Conservation (phyloP, 148 eudicot genomes). For the Beta vulgaris region DNA sequence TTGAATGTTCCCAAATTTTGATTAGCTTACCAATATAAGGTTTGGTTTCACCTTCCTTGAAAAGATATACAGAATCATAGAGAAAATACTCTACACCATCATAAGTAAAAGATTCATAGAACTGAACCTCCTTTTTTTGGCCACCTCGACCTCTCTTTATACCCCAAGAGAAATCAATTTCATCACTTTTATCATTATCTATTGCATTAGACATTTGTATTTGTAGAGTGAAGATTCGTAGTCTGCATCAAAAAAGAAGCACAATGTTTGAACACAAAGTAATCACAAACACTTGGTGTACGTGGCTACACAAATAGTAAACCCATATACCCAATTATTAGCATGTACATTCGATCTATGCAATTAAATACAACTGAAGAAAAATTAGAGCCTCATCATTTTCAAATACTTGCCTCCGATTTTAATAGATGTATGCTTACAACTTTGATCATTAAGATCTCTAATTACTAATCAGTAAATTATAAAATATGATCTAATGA, state of each 20-base stretch:
- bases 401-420: too few relatives aligned
- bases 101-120: constrained; percentile 60
- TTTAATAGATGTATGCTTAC: too few relatives aligned
- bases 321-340: background rate
- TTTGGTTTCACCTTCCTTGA: constrained; percentile 44
- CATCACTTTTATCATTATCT: constrained; percentile 24
- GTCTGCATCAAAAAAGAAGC: constrained; percentile 5
- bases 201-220: constrained; percentile 23
- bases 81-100: constrained; percentile 54
- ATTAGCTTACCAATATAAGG: constrained; percentile 63
- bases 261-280: background rate
- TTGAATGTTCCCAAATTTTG: constrained; percentile 52
- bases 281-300: background rate
- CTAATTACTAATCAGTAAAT: too few relatives aligned
- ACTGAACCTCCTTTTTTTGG: constrained; percentile 42
- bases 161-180: constrained; percentile 65
- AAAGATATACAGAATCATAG: constrained; percentile 59
- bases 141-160: constrained; percentile 50
- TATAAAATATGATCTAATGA: too few relatives aligned
- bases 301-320: background rate
- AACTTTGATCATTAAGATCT: too few relatives aligned
- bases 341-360: too few relatives aligned
- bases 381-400: too few relatives aligned
- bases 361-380: too few relatives aligned
- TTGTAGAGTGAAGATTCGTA: background rate